Evolutionary conservation across 345 rosid genomes (phyloP), one percentile per base, ranked within the genome.

Genomic region (Litchi chinensis): DNA sequence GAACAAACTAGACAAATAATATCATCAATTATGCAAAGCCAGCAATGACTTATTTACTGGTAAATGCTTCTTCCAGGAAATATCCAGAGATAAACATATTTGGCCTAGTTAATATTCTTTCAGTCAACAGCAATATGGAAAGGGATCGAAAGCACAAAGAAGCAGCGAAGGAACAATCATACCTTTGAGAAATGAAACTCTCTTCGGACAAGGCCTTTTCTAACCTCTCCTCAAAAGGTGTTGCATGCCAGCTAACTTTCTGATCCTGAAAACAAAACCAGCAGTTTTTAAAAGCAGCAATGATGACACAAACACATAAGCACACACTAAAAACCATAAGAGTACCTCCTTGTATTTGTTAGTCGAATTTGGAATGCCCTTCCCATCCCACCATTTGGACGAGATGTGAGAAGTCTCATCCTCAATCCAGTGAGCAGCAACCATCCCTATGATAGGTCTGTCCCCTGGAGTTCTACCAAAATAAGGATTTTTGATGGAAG

Each of bases 211-310:
- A 80, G 22, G 98, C 99, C 90, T 97, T 97, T 82, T 97, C 99
- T 75, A 97, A 76, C 81, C 99, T 97, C 87, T 92, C 98, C 73
- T 94, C 98, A 64, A 97, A 97, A 75, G 98, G 99, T 18, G 99
- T 94, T 13, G 98, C 99, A 78, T 97, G 99, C 98, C 98, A 96
- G 70, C 93, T 91, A 21, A 94, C 99, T 83, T 92, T 96, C 79
- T 97, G 98, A 81, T 94, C 98, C 99, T 97, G 91, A 79, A 74
- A 79, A 74, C 60, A 75, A 75, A 81, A 75, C 63, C 64, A 7
- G 46, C 54, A 43, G 75, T 60, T 15, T 19, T 32, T 24, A 43
- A 50, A 26, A 44, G 52, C 22, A 71, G 39, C 0, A 41, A 48
- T n/a, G 22, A 41, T 65, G 52, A 65, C 44, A 32, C 28, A 43